These are phyloP conservation scores for Salix udensis DNA, from an alignment of 345 rosid genomes.

Conservation along the genomic window DNA sequence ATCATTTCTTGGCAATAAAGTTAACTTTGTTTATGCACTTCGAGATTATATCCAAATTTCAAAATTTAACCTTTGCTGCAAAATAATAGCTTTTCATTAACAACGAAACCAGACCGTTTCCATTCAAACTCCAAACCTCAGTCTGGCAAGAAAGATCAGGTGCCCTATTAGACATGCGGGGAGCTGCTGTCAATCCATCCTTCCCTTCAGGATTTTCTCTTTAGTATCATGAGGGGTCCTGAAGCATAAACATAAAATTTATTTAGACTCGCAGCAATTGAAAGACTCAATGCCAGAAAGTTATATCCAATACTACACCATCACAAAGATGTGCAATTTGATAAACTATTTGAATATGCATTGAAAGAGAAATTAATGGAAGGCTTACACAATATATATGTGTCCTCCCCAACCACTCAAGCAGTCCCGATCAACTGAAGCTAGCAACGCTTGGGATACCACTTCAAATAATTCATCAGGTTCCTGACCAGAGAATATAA, in stretches of 20 bases:
- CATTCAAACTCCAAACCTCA: neutral
- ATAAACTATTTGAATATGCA: neutral
- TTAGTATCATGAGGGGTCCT: constrained; percentile 82
- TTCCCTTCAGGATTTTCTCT: constrained; percentile 89
- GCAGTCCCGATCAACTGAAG: constrained; percentile 95
- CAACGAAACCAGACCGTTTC: neutral
- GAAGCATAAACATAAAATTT: constrained; percentile 21
- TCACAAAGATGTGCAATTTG: neutral
- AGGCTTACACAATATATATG: constrained; percentile 88
- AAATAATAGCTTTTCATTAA: neutral
- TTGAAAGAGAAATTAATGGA: neutral
- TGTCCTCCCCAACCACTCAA: constrained; percentile 99
- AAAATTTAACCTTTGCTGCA: neutral
- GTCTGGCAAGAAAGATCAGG: neutral
- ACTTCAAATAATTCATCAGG: constrained; percentile 85
- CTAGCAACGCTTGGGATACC: constrained; percentile 77
- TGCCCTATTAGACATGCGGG: neutral
- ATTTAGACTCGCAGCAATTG: neutral
- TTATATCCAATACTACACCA: neutral
- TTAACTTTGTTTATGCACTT: neutral
- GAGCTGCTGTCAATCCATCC: constrained; percentile 65
- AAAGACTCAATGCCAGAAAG: neutral
- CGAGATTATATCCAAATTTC: neutral
- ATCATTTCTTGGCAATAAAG: neutral
- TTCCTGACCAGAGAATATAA: constrained; percentile 47